These are phyloP conservation scores for Asterophora parasitica DNA, from an alignment of 768 basidiomycete species.

Conservation along the genomic window DNA sequence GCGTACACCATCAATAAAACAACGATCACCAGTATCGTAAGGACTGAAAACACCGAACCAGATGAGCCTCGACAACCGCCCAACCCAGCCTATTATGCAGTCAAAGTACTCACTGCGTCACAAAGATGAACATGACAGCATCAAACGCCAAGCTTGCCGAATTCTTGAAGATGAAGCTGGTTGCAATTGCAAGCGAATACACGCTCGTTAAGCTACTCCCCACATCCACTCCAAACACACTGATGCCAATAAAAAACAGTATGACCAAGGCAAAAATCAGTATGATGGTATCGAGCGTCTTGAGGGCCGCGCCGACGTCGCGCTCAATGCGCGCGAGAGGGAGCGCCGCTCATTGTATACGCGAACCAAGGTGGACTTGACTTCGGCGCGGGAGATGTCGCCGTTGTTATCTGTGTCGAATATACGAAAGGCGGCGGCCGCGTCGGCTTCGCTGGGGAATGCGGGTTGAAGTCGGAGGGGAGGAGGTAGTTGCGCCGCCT, in stretches of 20 bases:
- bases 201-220: conserved; percentile 65
- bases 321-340: conserved; percentile 72
- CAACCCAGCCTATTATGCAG: no score
- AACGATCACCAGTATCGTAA: conserved; percentile 80
- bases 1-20: conserved; percentile 64
- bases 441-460: conserved; percentile 50
- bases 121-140: conserved; percentile 78
- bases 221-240: conserved; percentile 65
- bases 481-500: conserved; percentile 54
- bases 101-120: conserved; percentile 59
- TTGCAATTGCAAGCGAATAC: conserved; percentile 68
- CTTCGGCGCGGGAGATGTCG: conserved; percentile 70
- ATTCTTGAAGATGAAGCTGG: conserved; percentile 78
- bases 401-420: conserved; percentile 77
- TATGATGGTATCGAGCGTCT: conserved; percentile 59
- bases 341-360: conserved; percentile 78
- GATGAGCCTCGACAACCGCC: no score
- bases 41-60: conserved; percentile 42
- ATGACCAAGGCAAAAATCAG: conserved; percentile 59
- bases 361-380: conserved; percentile 62
- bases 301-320: conserved; percentile 65
- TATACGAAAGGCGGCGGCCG: conserved; percentile 65
- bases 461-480: conserved; percentile 67
- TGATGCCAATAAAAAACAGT: conserved; percentile 69
- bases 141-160: conserved; percentile 71